Conservation (phyloP, 2,329 filamentous ascomycete genomes). For the Furcasterigmium furcatum region DNA sequence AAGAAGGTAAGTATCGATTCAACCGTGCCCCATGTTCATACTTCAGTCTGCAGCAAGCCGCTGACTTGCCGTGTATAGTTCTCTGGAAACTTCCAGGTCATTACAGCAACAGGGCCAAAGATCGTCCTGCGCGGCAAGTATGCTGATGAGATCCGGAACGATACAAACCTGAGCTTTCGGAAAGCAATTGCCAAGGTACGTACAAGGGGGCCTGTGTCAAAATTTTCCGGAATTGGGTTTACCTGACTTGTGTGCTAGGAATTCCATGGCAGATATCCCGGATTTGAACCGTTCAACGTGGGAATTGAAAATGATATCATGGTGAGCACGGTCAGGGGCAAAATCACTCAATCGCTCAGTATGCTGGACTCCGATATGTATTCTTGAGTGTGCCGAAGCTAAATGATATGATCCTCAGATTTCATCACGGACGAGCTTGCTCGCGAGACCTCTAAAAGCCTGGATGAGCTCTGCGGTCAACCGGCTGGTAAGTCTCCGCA, state of each 20-base stretch:
- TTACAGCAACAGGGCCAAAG: not conserved
- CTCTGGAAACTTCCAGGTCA: not conserved
- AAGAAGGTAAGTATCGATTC: too few relatives aligned
- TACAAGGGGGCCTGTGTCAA: too few relatives aligned
- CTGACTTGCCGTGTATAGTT: too few relatives aligned
- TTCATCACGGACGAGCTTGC: not conserved
- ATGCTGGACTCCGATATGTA: not conserved
- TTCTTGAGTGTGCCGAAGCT: not conserved
- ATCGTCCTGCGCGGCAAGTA: not conserved
- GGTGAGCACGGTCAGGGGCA: not conserved
- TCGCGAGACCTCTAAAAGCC: not conserved
- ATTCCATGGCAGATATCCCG: not conserved
- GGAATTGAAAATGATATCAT: not conserved
- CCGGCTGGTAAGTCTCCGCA: not conserved
- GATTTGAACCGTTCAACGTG: not conserved
- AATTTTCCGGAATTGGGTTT: too few relatives aligned
- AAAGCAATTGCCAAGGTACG: not conserved
- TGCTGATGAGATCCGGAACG: not conserved
- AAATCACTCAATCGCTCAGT: not conserved
- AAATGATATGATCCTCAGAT: not conserved
- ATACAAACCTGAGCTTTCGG: not conserved
- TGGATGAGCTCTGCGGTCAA: not conserved
- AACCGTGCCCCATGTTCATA: too few relatives aligned
- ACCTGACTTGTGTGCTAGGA: too few relatives aligned
- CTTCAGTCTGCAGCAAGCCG: too few relatives aligned